These are phyloP conservation scores for Cladosporium sp. DNA, from an alignment of 2,329 filamentous ascomycete species.

Conservation along the genomic window DNA sequence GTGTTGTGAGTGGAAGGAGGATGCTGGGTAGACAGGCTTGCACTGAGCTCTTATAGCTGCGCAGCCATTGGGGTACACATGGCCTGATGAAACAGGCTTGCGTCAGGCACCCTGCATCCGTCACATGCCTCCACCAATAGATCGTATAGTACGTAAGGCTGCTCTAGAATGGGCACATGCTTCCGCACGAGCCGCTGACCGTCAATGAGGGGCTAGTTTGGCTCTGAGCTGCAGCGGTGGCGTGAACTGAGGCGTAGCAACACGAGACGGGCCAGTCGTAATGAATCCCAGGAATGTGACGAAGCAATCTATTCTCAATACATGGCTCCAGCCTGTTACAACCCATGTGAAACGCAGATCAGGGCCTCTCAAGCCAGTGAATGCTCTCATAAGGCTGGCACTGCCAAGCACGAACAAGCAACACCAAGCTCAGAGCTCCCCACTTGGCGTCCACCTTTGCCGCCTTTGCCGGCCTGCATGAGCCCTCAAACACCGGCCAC, in stretches of 20 bases:
- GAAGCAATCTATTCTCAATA: too few relatives aligned
- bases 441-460: slow-evolving; percentile 2
- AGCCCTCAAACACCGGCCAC: too few relatives aligned
- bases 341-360: too few relatives aligned
- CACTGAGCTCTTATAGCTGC: slow-evolving; percentile 3
- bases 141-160: not conserved
- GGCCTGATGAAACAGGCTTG: slow-evolving; percentile 1
- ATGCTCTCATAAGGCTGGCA: too few relatives aligned
- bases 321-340: too few relatives aligned
- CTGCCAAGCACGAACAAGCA: slow-evolving; percentile 4
- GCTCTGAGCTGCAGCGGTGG: not conserved
- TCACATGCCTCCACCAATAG: slow-evolving; percentile 4
- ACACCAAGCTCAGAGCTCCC: not conserved
- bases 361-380: too few relatives aligned
- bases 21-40: not conserved
- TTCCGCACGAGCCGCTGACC: slow-evolving; percentile 4
- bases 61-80: slow-evolving; percentile 5
- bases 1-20: not conserved
- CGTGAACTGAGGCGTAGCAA: too few relatives aligned
- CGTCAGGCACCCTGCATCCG: not conserved
- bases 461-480: not conserved
- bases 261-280: too few relatives aligned
- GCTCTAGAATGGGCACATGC: not conserved
- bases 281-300: too few relatives aligned
- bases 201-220: not conserved